Evolutionary conservation across 176 grass and related monocot genomes (phyloP), one percentile per base, ranked within the genome.

Genomic region (Secale cereale): DNA sequence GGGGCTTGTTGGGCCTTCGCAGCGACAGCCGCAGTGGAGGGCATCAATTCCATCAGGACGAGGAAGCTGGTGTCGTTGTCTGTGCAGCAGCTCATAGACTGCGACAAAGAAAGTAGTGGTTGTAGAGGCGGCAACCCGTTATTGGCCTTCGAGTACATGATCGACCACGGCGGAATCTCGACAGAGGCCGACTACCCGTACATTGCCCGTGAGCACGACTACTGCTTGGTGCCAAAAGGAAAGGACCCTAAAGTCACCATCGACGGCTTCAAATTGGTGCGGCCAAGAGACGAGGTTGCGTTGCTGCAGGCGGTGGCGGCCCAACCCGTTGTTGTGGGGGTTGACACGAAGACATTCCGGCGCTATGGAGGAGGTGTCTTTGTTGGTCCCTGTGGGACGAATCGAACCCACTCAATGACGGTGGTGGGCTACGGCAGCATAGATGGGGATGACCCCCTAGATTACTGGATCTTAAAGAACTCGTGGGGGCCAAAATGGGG

Each of bases 401-500:
- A 22, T 1, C 6, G 45, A 8, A 56, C 28, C 16, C 85, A 87
- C 35, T 50, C 29, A 7, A 70, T 77, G 28, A 22, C 80, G 3
- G 19, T 77, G 1, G 82, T 91, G 0, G 85, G 85, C 20, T 91
- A 87, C 7, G 82, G 85, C 4, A 20, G 20, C 31, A 61, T 48
- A 9, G 7, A 56, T 56, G 50, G 20, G 50, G 7, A 6, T 20
- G 17, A 56, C 17, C 17, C 25, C 6, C 20, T 27, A 7, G 64
- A 87, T 43, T 91, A 85, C 39, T 94, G 89, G 92, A 94, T 91
- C 10, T 70, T 94, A 27, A 91, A 87, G 48, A 94, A 94, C 65
- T 91, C 87, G 8, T 94, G 92, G 92, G 81, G 92, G 4, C 13
- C 9, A 3, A n/a, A 50, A 0, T 94, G 92, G 89, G 92, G 92